phyloP scores from a whole-genome alignment of 352 stramenopile species.

The Pythium dissotocum region DNA sequence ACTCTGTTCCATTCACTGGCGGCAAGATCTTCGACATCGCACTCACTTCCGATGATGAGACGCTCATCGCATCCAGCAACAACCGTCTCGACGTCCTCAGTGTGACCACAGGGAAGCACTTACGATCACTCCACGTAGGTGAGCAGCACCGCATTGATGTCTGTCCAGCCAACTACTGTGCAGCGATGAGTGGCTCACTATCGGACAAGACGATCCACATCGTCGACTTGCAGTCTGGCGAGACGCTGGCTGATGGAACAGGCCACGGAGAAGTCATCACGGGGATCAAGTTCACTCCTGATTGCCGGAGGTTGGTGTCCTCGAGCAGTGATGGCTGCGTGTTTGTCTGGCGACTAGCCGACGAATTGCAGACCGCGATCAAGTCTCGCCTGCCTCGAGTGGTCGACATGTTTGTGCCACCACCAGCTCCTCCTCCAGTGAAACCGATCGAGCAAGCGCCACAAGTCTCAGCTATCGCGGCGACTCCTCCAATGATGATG shows the following conservation, averaged over 20 bases:
- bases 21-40: slow-evolving; percentile 81
- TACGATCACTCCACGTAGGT: slow-evolving; percentile 61
- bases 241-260: slow-evolving; percentile 72
- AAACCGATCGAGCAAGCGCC: background rate
- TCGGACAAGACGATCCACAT: slow-evolving; percentile 88
- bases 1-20: slow-evolving; percentile 48
- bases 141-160: slow-evolving; percentile 75
- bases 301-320: slow-evolving; percentile 86
- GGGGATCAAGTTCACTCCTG: slow-evolving; percentile 79
- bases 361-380: slow-evolving; percentile 72
- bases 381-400: slow-evolving; percentile 53
- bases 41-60: slow-evolving; percentile 71
- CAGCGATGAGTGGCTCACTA: slow-evolving; percentile 79
- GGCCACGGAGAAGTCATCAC: slow-evolving; percentile 88
- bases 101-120: slow-evolving; percentile 57
- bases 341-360: slow-evolving; percentile 85
- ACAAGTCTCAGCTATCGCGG: background rate
- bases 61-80: slow-evolving; percentile 68
- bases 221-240: slow-evolving; percentile 76
- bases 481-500: slow-evolving; percentile 13
- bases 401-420: slow-evolving; percentile 29
- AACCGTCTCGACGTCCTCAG: slow-evolving; percentile 81
- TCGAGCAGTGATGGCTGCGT: slow-evolving; percentile 83
- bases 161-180: slow-evolving; percentile 64
- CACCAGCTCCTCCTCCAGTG: slow-evolving; percentile 32